Conservation (phyloP, 2,329 filamentous ascomycete genomes). For the Cordyceps tenuipes region DNA sequence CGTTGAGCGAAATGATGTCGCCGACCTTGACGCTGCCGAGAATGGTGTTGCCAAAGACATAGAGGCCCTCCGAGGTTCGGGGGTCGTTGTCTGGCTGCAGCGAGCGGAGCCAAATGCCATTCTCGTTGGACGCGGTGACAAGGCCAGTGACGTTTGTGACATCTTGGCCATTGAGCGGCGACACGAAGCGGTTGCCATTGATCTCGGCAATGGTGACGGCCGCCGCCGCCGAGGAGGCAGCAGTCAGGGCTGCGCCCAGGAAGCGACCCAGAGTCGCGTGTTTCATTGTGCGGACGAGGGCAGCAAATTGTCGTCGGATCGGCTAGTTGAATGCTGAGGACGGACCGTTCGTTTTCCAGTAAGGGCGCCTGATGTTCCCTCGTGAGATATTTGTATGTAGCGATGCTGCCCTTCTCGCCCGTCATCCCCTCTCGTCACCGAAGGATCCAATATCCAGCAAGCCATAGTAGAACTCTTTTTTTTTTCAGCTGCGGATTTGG, state of each 20-base stretch:
- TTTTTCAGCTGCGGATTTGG: background rate
- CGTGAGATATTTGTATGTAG: slow-evolving; percentile 1
- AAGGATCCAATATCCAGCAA: background rate
- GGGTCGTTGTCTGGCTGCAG: slow-evolving; percentile 45
- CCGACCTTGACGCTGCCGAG: slow-evolving; percentile 48
- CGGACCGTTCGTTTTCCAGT: background rate
- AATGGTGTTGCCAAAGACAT: slow-evolving; percentile 49
- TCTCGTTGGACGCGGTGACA: slow-evolving; percentile 53
- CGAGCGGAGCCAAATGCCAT: slow-evolving; percentile 58
- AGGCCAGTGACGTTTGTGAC: slow-evolving; percentile 54
- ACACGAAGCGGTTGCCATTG: slow-evolving; percentile 58
- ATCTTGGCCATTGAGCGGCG: slow-evolving; percentile 46
- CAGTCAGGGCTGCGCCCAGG: slow-evolving; percentile 21
- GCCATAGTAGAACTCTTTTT: background rate
- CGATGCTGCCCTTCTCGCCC: background rate
- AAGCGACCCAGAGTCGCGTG: slow-evolving; percentile 4
- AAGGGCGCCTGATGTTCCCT: background rate
- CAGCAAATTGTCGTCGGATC: background rate
- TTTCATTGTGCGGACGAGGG: slow-evolving; percentile 22
- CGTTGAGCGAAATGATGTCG: slow-evolving; percentile 53
- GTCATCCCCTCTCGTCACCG: background rate
- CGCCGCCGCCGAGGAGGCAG: slow-evolving; percentile 22
- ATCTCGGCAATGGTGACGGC: slow-evolving; percentile 51
- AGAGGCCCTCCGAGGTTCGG: slow-evolving; percentile 56
- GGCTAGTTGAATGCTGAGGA: background rate